A percentile compares a stretch with the other conserved stretches of the same genome.
Evolutionary conservation across 1,139 yeast species (phyloP).

Genomic region (Neolecta irregularis): DNA sequence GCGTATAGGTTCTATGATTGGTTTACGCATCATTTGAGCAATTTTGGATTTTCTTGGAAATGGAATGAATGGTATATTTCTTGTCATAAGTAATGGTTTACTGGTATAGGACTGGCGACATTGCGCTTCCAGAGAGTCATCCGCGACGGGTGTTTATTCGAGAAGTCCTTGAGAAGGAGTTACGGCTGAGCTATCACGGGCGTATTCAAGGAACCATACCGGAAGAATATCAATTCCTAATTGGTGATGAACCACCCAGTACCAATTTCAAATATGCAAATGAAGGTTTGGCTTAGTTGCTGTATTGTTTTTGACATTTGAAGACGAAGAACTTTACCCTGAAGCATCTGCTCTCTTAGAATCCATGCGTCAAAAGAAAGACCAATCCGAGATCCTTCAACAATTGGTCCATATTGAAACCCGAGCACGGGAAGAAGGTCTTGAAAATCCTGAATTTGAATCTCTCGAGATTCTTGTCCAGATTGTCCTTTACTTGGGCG

Average conservation of each 20-base stretch:
- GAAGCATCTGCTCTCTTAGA: conserved; percentile 21
- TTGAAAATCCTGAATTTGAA: conserved; percentile 11
- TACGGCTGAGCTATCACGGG: conserved; percentile 56
- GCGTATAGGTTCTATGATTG: conserved; percentile 67
- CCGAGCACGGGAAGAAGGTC: conserved; percentile 15
- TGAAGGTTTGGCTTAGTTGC: conserved; percentile 19
- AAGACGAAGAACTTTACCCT: conserved; percentile 14
- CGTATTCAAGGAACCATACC: conserved; percentile 67
- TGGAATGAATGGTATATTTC: conserved; percentile 73
- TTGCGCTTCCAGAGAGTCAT: conserved; percentile 34
- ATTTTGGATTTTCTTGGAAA: conserved; percentile 92
- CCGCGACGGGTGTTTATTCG: conserved; percentile 63
- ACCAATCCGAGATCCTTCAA: conserved; percentile 22
- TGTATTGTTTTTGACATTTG: conserved; percentile 4
- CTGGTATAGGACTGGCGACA: conserved; percentile 16
- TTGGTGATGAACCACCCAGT: conserved; percentile 29
- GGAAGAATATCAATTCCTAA: conserved; percentile 49
- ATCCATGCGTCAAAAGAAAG: conserved; percentile 20
- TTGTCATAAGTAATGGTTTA: neutral
- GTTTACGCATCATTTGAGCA: conserved; percentile 87
- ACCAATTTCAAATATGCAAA: conserved; percentile 29
- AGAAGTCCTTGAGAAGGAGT: conserved; percentile 69
- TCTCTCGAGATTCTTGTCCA: conserved; percentile 44
- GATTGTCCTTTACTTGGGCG: conserved; percentile 66
- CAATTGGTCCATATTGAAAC: conserved; percentile 26